Evolutionary conservation across 805 yeast genomes (phyloP), one percentile per base, ranked within the genome.

Genomic region (Candida methanosorbosa): DNA sequence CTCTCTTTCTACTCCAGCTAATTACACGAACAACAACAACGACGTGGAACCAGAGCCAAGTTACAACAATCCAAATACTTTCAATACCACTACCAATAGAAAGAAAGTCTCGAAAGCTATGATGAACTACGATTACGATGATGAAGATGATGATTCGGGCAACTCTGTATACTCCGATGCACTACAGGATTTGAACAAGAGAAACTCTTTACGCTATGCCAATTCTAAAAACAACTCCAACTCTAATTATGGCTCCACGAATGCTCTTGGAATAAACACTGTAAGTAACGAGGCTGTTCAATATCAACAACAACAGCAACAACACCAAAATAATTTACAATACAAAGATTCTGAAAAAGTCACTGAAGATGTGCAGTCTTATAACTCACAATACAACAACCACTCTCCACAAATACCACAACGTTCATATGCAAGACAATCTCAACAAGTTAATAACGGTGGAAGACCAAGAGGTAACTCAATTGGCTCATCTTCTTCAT

Each of bases 161-260:
- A 40, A 40, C 16, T 44, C 50, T 4, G 40, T 45, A 1, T 50
- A 50, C 24, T 48, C 55, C 2, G 57, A 52, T 36, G 57, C 57
- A 12, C 35, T 38, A 4, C 49, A 46, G 25, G 50, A 43, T 18
- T n/a, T n/a, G n/a, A n/a, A n/a, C n/a, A n/a, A n/a, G n/a, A n/a
- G n/a, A n/a, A n/a, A n/a, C n/a, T n/a, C n/a, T n/a, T n/a, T n/a
- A n/a, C n/a, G n/a, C n/a, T n/a, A n/a, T n/a, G n/a, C n/a, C n/a
- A n/a, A n/a, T n/a, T n/a, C n/a, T n/a, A n/a, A n/a, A n/a, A n/a
- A n/a, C n/a, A n/a, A n/a, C n/a, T n/a, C n/a, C n/a, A n/a, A n/a
- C n/a, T n/a, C n/a, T n/a, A n/a, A n/a, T n/a, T n/a, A n/a, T n/a
- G n/a, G n/a, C n/a, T n/a, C n/a, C n/a, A n/a, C n/a, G n/a, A n/a